Evolutionary conservation across 345 rosid genomes (phyloP).

Genomic region (Dovyalis caffra): DNA sequence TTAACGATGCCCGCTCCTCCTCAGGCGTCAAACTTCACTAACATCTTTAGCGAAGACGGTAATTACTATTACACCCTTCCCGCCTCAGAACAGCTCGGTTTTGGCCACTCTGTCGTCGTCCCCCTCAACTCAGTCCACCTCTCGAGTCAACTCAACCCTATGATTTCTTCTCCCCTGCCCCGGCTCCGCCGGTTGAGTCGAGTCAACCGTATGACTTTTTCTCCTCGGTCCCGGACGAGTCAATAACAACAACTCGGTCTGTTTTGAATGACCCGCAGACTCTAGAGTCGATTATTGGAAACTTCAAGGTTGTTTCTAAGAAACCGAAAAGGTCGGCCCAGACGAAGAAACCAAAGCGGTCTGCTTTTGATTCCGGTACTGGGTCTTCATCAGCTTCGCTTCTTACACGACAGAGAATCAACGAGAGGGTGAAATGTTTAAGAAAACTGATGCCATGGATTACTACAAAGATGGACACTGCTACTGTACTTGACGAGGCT

Average conservation of each 20-base stretch:
- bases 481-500: conserved; percentile 54
- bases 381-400: background rate
- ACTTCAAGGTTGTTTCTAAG: background rate
- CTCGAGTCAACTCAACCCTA: background rate
- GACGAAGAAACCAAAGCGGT: background rate
- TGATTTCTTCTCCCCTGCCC: background rate
- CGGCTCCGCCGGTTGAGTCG: background rate
- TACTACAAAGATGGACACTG: conserved; percentile 44
- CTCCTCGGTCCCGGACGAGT: background rate
- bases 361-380: background rate
- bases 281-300: background rate
- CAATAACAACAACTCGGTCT: background rate
- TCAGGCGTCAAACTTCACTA: background rate
- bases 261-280: background rate
- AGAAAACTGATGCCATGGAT: conserved; percentile 66
- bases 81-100: background rate
- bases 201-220: background rate
- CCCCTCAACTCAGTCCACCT: background rate
- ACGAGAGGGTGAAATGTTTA: conserved; percentile 46
- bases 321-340: background rate
- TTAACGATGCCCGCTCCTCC: background rate
- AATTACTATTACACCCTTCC: background rate
- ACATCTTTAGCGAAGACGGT: background rate
- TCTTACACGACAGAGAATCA: conserved; percentile 27
- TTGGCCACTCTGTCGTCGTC: background rate